These are phyloP conservation scores for Botrytis cinerea DNA, from an alignment of 2,329 filamentous ascomycete species.

Conservation along the genomic window DNA sequence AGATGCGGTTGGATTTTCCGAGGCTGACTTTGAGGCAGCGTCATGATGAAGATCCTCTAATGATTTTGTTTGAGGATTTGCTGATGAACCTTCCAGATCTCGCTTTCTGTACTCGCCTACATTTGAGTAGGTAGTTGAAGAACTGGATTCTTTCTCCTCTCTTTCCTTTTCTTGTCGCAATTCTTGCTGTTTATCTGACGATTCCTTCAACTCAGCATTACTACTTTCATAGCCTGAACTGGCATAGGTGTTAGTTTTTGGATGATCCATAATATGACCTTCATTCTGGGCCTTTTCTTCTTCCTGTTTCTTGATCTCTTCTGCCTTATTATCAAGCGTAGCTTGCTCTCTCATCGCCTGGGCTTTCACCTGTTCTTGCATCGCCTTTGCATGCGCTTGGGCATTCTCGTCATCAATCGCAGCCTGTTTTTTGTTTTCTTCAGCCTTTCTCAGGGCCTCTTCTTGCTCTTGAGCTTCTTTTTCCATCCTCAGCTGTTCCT, in stretches of 20 bases:
- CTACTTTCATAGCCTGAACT: neutral
- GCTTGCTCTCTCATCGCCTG: neutral
- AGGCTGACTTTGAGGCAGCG: neutral
- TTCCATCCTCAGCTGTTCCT: neutral
- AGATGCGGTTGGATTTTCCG: neutral
- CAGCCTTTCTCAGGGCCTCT: neutral
- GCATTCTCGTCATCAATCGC: neutral
- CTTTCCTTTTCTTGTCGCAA: neutral
- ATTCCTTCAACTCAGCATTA: neutral
- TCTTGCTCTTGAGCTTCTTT: slow-evolving; percentile 1
- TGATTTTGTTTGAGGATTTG: neutral
- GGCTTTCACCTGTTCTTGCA: neutral
- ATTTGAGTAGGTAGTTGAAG: neutral
- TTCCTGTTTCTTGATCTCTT: slow-evolving; percentile 1
- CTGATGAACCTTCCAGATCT: neutral
- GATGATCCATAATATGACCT: neutral
- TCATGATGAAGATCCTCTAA: neutral
- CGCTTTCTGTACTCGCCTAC: neutral
- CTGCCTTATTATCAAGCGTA: neutral
- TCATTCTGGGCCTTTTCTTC: neutral
- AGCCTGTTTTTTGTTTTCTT: neutral
- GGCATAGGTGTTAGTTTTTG: neutral
- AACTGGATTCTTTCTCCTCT: neutral
- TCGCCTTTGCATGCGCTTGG: neutral
- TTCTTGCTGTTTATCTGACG: neutral